Conservation (phyloP, 805 yeast genomes). For the Brettanomyces custersianus region DNA sequence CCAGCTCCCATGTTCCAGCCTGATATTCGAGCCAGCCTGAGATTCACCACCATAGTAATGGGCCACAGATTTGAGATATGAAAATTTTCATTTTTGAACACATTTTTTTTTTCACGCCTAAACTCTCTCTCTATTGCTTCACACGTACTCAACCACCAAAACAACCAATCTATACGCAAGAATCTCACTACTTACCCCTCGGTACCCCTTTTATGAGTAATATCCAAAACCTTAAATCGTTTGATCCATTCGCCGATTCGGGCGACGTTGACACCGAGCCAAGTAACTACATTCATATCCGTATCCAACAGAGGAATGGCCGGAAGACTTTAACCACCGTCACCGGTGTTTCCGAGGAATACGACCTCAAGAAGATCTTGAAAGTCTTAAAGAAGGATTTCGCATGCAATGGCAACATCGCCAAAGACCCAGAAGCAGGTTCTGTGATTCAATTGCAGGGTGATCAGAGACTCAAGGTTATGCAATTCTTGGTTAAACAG, state of each 20-base stretch:
- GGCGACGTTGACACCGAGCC: slow-evolving; percentile 98
- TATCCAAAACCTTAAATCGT: slow-evolving; percentile 81
- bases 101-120: too few species aligned
- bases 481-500: slow-evolving; percentile 82
- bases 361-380: slow-evolving; percentile 87
- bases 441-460: slow-evolving; percentile 98
- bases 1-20: too few species aligned
- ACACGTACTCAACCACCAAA: too few species aligned
- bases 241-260: slow-evolving; percentile 99
- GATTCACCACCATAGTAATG: too few species aligned
- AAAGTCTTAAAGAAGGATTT: slow-evolving; percentile 95
- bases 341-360: slow-evolving; percentile 93
- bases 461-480: slow-evolving; percentile 94
- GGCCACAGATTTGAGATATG: too few species aligned
- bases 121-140: too few species aligned
- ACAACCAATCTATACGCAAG: too few species aligned
- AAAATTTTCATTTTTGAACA: too few species aligned
- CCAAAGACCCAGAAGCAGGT: slow-evolving; percentile 92
- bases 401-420: slow-evolving; percentile 98
- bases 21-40: too few species aligned
- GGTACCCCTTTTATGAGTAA: slow-evolving; percentile 59
- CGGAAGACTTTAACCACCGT: slow-evolving; percentile 97
- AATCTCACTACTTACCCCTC: too few species aligned
- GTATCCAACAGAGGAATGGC: slow-evolving; percentile 99
- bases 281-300: slow-evolving; percentile 91